Base-by-base conservation (phyloP, 1,284 basidiomycete species). In the Rhodotorula sp. region DNA sequence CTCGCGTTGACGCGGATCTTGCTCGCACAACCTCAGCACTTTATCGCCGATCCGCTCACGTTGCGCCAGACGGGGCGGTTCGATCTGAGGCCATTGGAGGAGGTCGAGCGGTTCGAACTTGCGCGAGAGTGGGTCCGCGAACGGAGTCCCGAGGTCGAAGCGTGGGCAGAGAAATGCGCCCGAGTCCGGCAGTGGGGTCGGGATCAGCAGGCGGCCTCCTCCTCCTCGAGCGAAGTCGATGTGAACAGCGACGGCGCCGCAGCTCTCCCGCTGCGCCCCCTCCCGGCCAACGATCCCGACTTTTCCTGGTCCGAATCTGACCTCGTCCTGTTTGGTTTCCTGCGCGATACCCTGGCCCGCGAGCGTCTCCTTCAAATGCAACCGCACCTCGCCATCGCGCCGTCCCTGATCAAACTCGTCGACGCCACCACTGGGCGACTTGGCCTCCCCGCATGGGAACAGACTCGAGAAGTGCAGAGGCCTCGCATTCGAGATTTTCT, bases 1-100 rank as follows among this genome's bases (percentile, higher is more conserved):
- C 60, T 91, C 72, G 91, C 90, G 0, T 85, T 89, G 0, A 93
- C 97, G 81, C 85, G 86, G 68, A 85, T 89, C 71, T 82, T 97
- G 73, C 90, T 96, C 87, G 80, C 83, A 15, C 83, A 86, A 20
- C 80, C 87, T 1, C 78, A 86, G 26, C 82, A 89, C 61, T 98
- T 91, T 76, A 79, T 90, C 29, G 87, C 89, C 0, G 85, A 88
- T 64, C 80, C 83, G 31, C 80, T 83, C 47, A 82, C 84, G 51
- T 91, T 91, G 81, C 83, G 87, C 57, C 77, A 82, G 20, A 84
- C 83, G 5, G 87, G 89, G 63, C 82, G 79, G 0, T 93, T 95
- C 82, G 80, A 85, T 51, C 86, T 95, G 52, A 88, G 93, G 4
- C 90, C 91, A 1, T 81, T 83, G 46, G 82, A 83, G 0, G 87